Evolutionary conservation across 257 asterid species (phyloP).

Genomic region (Przewalskia tangutica): DNA sequence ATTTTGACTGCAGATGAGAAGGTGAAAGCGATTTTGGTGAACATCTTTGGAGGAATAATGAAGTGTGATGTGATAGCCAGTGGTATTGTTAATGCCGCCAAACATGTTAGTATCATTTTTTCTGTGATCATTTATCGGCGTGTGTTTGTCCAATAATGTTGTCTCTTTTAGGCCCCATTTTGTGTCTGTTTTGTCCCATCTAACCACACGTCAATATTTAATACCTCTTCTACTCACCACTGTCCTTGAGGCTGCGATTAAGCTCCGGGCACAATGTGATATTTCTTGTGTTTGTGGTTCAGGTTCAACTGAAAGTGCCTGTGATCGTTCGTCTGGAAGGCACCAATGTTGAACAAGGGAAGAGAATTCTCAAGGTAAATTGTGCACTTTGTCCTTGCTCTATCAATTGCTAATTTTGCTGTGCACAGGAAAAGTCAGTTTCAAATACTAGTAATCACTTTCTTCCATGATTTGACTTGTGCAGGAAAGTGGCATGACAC

Average conservation of each 20-base stretch:
- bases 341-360: constrained; percentile 92
- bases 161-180: background rate
- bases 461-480: constrained; percentile 2
- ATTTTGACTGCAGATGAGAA: constrained; percentile 93
- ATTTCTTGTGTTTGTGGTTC: constrained; percentile 3
- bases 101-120: constrained; percentile 39
- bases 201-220: background rate
- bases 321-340: constrained; percentile 97
- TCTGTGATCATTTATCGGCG: background rate
- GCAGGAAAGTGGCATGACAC: constrained; percentile 87
- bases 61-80: constrained; percentile 96
- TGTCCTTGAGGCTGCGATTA: background rate
- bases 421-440: background rate
- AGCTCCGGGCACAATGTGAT: background rate
- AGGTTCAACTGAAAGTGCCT: constrained; percentile 92
- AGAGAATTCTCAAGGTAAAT: constrained; percentile 84
- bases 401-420: background rate
- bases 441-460: background rate
- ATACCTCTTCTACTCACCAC: background rate
- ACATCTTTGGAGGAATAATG: constrained; percentile 99
- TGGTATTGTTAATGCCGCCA: constrained; percentile 98
- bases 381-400: background rate
- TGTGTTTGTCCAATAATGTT: background rate
- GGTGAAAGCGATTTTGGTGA: constrained; percentile 94
- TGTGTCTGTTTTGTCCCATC: background rate